Conservation (phyloP, 352 stramenopile genomes). For the Phytophthora pinifolia region DNA sequence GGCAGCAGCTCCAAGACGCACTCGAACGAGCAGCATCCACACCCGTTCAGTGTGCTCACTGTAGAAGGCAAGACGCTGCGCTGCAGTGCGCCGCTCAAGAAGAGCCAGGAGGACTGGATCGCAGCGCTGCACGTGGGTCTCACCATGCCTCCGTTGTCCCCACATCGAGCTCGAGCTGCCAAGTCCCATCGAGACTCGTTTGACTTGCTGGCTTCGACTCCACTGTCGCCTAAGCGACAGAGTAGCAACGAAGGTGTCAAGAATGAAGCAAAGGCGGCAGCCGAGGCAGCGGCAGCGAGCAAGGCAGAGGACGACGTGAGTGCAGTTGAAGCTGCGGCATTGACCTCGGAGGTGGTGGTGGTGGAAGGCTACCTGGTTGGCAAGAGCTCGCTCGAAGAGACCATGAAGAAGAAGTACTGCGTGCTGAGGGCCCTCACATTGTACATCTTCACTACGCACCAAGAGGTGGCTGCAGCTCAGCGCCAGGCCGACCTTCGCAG, state of each 20-base stretch:
- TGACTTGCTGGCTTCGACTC: constrained; percentile 43
- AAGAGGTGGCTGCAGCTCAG: constrained; percentile 21
- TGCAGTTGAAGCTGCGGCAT: neutral
- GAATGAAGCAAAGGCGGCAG: neutral
- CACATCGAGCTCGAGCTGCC: constrained; percentile 63
- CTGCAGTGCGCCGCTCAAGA: constrained; percentile 61
- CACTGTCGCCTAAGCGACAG: constrained; percentile 22
- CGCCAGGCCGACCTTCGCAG: neutral
- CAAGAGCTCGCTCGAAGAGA: constrained; percentile 34
- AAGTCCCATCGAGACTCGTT: constrained; percentile 72
- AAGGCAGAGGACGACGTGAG: neutral
- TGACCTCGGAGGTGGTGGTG: constrained; percentile 22
- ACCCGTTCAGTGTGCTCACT: constrained; percentile 61
- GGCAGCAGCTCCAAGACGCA: constrained; percentile 33
- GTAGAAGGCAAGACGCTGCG: constrained; percentile 70
- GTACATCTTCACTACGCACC: constrained; percentile 44
- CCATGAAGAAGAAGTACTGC: constrained; percentile 70
- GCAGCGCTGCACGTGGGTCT: constrained; percentile 68
- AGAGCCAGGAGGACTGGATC: constrained; percentile 71
- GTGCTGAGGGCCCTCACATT: constrained; percentile 46
- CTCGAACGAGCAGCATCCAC: constrained; percentile 39
- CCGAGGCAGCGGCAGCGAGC: neutral
- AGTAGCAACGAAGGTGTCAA: constrained; percentile 11
- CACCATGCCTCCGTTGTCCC: constrained; percentile 76
- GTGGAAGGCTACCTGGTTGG: constrained; percentile 65